Percentiles rank a stretch among this genome's conserved stretches.
Evolutionary conservation across 805 yeast species (phyloP).

Genomic region (Candida quercuum): DNA sequence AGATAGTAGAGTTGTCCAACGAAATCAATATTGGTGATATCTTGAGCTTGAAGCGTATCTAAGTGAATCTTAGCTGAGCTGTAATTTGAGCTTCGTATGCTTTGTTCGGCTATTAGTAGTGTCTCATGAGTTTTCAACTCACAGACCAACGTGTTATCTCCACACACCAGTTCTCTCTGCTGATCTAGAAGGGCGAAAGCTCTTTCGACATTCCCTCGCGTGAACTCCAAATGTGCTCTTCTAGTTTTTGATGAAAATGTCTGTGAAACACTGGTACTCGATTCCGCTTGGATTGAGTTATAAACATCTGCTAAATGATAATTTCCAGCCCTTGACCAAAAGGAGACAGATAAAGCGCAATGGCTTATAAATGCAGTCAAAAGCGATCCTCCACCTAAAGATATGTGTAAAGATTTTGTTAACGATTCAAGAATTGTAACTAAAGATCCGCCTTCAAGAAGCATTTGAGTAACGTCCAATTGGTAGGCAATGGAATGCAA

Average conservation of each 20-base stretch:
- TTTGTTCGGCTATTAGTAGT: constrained; percentile 32
- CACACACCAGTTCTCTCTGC: constrained; percentile 13
- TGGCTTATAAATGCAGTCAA: constrained; percentile 34
- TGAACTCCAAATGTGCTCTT: constrained; percentile 30
- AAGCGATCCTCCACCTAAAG: constrained; percentile 40
- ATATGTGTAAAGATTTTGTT: constrained; percentile 48
- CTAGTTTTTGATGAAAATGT: constrained; percentile 35
- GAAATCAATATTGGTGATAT: constrained; percentile 22
- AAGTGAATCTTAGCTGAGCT: constrained; percentile 21
- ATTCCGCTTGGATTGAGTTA: constrained; percentile 39
- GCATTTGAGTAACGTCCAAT: constrained; percentile 52
- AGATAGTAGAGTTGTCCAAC: constrained; percentile 25
- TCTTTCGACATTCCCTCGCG: constrained; percentile 35
- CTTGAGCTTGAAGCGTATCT: constrained; percentile 18
- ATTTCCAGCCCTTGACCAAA: constrained; percentile 51
- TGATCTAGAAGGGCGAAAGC: constrained; percentile 35
- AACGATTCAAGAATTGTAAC: constrained; percentile 47
- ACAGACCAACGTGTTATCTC: constrained; percentile 28
- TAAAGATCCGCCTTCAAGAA: constrained; percentile 46
- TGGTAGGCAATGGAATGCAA: constrained; percentile 57
- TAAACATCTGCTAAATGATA: constrained; percentile 41
- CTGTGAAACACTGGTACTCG: constrained; percentile 34
- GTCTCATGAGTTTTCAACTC: constrained; percentile 35
- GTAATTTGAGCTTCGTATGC: constrained; percentile 23
- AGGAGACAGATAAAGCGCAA: constrained; percentile 38